phyloP scores from a whole-genome alignment of 2,329 filamentous ascomycete species.

The Talaromyces sp. region DNA sequence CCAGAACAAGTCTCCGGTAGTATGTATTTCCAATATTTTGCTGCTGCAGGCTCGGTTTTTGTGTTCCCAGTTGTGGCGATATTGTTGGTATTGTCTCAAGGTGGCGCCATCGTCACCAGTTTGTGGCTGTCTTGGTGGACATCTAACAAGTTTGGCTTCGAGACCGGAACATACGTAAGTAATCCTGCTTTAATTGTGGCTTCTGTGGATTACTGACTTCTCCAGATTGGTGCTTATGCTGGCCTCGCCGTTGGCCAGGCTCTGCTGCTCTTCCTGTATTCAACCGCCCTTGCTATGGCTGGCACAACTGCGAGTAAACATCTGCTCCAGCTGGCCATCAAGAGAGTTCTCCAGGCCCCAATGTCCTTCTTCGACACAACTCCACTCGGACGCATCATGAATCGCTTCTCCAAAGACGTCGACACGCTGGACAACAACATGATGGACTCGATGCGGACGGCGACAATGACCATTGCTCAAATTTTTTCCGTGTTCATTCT shows the following conservation, averaged over 20 bases:
- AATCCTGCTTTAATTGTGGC: neutral
- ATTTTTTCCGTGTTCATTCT: constrained; percentile 74
- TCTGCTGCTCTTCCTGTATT: constrained; percentile 69
- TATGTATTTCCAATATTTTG: constrained; percentile 68
- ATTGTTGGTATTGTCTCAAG: constrained; percentile 65
- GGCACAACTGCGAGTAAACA: constrained; percentile 69
- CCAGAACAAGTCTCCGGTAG: constrained; percentile 67
- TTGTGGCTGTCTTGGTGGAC: constrained; percentile 90
- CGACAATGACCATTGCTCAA: constrained; percentile 72
- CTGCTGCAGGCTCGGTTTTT: constrained; percentile 62
- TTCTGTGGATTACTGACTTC: neutral
- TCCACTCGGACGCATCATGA: constrained; percentile 82
- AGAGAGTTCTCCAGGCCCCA: constrained; percentile 63
- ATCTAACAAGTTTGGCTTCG: constrained; percentile 58
- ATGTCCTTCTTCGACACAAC: constrained; percentile 74
- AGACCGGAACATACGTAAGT: constrained; percentile 48
- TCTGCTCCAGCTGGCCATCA: constrained; percentile 63
- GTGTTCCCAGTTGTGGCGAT: constrained; percentile 54
- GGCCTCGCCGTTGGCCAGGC: constrained; percentile 66
- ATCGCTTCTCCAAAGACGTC: constrained; percentile 84
- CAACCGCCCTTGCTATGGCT: constrained; percentile 65
- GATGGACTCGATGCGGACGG: constrained; percentile 82
- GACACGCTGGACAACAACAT: constrained; percentile 89
- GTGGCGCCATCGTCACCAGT: constrained; percentile 72
- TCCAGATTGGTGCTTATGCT: constrained; percentile 59